Evolutionary conservation across 805 yeast genomes (phyloP).

Genomic region (Starmerella bombi): DNA sequence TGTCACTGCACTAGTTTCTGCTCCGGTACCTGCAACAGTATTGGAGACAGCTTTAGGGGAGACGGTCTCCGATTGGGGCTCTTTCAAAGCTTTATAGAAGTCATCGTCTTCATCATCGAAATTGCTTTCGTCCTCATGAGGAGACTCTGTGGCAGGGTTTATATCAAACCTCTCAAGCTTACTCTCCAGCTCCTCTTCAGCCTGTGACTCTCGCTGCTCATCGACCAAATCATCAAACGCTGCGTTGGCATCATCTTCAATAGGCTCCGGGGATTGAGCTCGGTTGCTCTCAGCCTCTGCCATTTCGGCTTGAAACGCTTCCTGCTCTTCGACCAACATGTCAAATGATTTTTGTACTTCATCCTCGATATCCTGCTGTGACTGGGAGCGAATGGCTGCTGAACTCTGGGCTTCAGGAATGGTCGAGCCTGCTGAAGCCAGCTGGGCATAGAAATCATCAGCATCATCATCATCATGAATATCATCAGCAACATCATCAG

Average conservation of each 20-base stretch:
- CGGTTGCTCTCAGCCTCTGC: too few relatives aligned
- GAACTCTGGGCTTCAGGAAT: background rate
- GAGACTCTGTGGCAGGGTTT: too few relatives aligned
- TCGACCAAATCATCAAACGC: background rate
- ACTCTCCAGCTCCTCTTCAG: background rate
- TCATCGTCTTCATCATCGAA: constrained; percentile 3
- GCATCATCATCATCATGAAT: background rate
- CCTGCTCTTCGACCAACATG: background rate
- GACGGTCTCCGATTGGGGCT: background rate
- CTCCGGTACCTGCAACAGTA: background rate
- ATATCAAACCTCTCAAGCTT: constrained; percentile 1
- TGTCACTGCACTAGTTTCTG: background rate
- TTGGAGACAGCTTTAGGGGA: background rate
- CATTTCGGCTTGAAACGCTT: too few relatives aligned
- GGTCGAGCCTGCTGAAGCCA: background rate
- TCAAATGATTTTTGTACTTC: background rate
- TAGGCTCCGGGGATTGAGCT: constrained; percentile 1
- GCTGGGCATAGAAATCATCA: background rate
- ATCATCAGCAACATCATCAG: too few relatives aligned
- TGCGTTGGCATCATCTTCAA: background rate
- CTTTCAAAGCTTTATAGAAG: constrained; percentile 5
- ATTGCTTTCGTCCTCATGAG: background rate
- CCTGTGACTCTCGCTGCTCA: background rate
- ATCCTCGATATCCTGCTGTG: background rate
- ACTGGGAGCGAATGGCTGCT: too few relatives aligned